Percentiles rank a stretch among this genome's conserved stretches.
Conservation (phyloP, 805 yeast genomes). For the Ogataea minuta region DNA sequence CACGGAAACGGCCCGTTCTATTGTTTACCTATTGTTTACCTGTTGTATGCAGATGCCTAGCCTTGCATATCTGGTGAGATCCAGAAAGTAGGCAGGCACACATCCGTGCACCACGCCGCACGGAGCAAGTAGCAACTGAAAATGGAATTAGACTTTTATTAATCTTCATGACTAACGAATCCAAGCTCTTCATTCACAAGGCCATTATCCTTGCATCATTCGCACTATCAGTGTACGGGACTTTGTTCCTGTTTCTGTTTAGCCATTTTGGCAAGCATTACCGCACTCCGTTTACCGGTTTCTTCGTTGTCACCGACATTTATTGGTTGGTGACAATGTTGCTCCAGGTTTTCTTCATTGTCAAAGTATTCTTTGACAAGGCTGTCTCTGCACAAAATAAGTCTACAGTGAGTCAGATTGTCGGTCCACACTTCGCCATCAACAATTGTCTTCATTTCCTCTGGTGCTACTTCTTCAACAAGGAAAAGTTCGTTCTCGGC, state of each 20-base stretch:
- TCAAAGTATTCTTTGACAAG: conserved; percentile 38
- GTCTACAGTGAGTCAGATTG: conserved; percentile 35
- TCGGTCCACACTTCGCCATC: conserved; percentile 61
- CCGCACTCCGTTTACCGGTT: conserved; percentile 70
- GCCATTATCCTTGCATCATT: conserved; percentile 52
- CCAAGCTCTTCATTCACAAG: conserved; percentile 26
- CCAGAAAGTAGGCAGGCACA: too few species aligned
- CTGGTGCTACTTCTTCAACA: conserved; percentile 65
- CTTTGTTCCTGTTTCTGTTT: conserved; percentile 56
- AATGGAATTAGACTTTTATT: background rate
- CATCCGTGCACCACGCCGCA: conserved; percentile 11
- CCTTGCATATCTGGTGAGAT: background rate
- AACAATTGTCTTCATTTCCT: conserved; percentile 59
- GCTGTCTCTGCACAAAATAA: conserved; percentile 27
- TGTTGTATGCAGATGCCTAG: too few species aligned
- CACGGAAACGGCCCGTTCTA: too few species aligned
- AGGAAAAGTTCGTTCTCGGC: conserved; percentile 54
- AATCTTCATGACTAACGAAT: conserved; percentile 18
- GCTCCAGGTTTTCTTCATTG: conserved; percentile 51
- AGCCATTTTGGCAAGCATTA: conserved; percentile 44
- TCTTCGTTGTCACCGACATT: conserved; percentile 43
- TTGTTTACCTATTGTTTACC: too few species aligned
- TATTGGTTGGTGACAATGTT: conserved; percentile 59
- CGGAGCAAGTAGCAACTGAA: conserved; percentile 10
- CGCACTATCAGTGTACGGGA: conserved; percentile 54